phyloP scores from a whole-genome alignment of 225 moss, liverwort and hornwort species.

The Physcomitrellopsis africana region DNA sequence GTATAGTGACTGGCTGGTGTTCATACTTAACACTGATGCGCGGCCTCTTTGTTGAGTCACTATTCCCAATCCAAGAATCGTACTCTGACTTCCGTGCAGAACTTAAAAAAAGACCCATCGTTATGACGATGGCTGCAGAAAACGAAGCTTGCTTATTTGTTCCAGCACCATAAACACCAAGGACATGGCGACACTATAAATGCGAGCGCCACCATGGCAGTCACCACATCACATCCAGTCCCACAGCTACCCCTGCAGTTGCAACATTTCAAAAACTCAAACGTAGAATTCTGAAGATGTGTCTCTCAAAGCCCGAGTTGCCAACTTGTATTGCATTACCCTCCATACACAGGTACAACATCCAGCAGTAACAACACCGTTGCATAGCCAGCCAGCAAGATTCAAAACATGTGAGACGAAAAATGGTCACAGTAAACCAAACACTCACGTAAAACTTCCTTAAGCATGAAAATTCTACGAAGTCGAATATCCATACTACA shows the following conservation, averaged over 20 bases:
- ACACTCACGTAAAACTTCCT: background rate
- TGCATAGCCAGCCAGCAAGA: background rate
- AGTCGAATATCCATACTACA: background rate
- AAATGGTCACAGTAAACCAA: background rate
- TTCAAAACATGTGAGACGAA: background rate
- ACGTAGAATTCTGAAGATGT: background rate
- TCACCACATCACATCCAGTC: background rate
- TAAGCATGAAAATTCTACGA: background rate
- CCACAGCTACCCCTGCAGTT: slow-evolving; percentile 25
- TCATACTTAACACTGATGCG: slow-evolving; percentile 71
- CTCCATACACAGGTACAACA: background rate
- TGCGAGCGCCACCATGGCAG: slow-evolving; percentile 24
- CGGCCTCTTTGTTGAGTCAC: slow-evolving; percentile 77
- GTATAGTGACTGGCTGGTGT: slow-evolving; percentile 62
- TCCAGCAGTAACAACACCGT: background rate
- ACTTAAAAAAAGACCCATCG: slow-evolving; percentile 83
- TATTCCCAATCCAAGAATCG: slow-evolving; percentile 40
- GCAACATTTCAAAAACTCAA: slow-evolving; percentile 16
- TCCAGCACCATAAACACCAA: slow-evolving; percentile 23
- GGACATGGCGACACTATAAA: background rate
- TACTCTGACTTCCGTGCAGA: slow-evolving; percentile 65
- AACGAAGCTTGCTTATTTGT: slow-evolving; percentile 5
- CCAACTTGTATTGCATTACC: background rate
- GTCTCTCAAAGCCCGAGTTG: background rate
- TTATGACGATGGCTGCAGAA: slow-evolving; percentile 15